phyloP scores from a whole-genome alignment of 176 grass and related monocot genomes.

The Carex scoparia region DNA sequence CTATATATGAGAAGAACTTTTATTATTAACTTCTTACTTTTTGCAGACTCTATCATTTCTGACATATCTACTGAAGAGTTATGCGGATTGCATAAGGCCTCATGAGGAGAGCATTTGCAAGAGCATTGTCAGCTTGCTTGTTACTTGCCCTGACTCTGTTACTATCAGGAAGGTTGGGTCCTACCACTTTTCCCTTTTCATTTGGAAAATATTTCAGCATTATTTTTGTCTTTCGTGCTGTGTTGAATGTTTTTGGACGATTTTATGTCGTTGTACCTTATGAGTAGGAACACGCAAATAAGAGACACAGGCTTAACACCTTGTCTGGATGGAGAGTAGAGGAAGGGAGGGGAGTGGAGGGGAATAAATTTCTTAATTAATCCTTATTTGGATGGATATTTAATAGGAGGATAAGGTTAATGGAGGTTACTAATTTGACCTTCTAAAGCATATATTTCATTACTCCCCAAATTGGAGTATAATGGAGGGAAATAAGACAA shows the following conservation, averaged over 20 bases:
- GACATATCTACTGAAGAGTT: slow-evolving; percentile 91
- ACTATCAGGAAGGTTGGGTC: slow-evolving; percentile 81
- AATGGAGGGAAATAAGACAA: too few relatives aligned
- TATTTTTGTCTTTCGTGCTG: background rate
- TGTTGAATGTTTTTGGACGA: background rate
- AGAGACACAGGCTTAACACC: background rate
- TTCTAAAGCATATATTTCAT: too few relatives aligned
- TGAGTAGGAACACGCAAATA: background rate
- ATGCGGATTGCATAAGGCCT: slow-evolving; percentile 85
- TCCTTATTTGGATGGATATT: too few relatives aligned
- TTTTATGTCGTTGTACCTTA: background rate
- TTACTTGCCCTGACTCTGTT: slow-evolving; percentile 96
- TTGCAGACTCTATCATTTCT: slow-evolving; percentile 89
- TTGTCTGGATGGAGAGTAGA: too few relatives aligned
- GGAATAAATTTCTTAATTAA: too few relatives aligned
- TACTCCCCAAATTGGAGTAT: too few relatives aligned
- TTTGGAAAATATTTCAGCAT: background rate
- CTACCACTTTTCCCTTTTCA: background rate
- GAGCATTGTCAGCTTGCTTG: slow-evolving; percentile 97
- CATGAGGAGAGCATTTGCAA: slow-evolving; percentile 99
- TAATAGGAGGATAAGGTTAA: too few relatives aligned
- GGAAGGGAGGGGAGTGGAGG: too few relatives aligned
- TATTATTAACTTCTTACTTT: background rate
- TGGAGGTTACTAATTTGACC: too few relatives aligned
- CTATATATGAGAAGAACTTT: background rate